A percentile compares a stretch with the other conserved stretches of the same genome.
Conservation (phyloP, 805 yeast genomes). For the Kuraishia hungarica region DNA sequence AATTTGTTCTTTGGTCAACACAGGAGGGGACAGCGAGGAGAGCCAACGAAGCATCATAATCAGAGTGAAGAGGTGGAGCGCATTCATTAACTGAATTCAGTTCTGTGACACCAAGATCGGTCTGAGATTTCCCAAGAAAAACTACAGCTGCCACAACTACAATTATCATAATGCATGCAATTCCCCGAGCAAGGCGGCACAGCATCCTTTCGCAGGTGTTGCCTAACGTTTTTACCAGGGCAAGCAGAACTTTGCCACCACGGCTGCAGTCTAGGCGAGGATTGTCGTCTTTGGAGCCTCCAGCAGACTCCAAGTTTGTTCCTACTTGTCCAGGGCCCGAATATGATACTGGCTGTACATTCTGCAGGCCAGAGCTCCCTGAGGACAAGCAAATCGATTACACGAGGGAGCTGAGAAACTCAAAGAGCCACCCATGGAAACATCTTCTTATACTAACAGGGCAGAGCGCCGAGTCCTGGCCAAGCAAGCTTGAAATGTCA, state of each 20-base stretch:
- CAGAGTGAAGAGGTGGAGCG: background rate
- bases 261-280: background rate
- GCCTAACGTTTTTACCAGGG: background rate
- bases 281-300: background rate
- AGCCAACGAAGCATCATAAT: background rate
- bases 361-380: constrained; percentile 40
- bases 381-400: constrained; percentile 30
- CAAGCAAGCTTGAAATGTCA: constrained; percentile 39
- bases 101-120: background rate
- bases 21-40: background rate
- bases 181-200: background rate
- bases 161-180: no score
- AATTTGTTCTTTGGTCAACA: no score
- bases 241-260: background rate
- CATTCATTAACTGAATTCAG: background rate
- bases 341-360: constrained; percentile 55
- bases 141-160: background rate
- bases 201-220: background rate
- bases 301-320: constrained; percentile 4
- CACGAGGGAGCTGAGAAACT: constrained; percentile 30
- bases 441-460: constrained; percentile 48
- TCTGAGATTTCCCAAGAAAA: background rate
- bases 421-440: constrained; percentile 44
- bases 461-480: constrained; percentile 32
- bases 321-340: constrained; percentile 40